Conservation (phyloP, 192 early-diverging fungal genomes). For the Coemansia sp. region DNA sequence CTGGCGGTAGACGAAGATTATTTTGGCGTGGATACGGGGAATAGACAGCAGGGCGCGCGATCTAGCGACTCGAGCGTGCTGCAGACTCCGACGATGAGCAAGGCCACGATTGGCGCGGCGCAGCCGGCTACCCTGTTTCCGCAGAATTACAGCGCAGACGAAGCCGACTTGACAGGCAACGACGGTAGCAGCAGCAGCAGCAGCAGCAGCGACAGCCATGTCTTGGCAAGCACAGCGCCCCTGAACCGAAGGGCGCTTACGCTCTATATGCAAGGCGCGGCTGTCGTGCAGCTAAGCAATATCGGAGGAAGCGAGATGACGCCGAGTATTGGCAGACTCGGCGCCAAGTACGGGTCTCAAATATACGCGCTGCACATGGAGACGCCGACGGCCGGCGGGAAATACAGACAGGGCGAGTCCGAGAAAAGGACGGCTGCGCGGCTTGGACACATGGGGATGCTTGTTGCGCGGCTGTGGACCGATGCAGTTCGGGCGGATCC, state of each 20-base stretch:
- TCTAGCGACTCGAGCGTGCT: background rate
- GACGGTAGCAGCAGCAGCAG: constrained; percentile 2
- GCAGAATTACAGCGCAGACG: background rate
- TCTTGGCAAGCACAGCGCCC: constrained; percentile 6
- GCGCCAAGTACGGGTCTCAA: background rate
- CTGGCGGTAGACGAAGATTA: constrained; percentile 11
- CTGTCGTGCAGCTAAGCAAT: constrained; percentile 44
- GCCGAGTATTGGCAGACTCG: constrained; percentile 37
- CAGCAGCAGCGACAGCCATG: constrained; percentile 3
- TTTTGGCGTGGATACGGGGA: background rate
- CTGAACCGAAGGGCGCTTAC: constrained; percentile 35
- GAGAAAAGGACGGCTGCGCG: background rate
- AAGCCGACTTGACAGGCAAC: background rate
- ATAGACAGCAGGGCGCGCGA: background rate
- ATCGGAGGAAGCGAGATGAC: constrained; percentile 37
- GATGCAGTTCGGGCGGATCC: constrained; percentile 32
- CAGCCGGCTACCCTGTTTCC: background rate
- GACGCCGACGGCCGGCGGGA: background rate
- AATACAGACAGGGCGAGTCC: background rate
- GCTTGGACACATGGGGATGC: constrained; percentile 27
- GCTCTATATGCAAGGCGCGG: constrained; percentile 54
- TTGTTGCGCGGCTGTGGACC: constrained; percentile 34
- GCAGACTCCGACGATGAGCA: background rate
- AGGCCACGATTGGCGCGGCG: background rate
- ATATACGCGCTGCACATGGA: background rate